These are phyloP conservation scores for Trypethelium eluteriae DNA, from an alignment of 495 filamentous ascomycete species.

Conservation along the genomic window DNA sequence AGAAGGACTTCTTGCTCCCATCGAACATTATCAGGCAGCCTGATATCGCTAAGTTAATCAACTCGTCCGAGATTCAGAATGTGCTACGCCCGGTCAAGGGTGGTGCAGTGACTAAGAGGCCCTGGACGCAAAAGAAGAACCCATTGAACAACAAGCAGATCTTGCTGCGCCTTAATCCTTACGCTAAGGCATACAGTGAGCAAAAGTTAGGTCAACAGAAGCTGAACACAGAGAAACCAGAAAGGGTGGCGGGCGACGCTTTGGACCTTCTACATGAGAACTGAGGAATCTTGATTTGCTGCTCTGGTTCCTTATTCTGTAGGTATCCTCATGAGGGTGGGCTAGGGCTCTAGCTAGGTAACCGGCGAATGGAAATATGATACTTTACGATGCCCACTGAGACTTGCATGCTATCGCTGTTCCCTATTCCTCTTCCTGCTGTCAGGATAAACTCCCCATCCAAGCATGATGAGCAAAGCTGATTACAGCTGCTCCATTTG, in stretches of 20 bases:
- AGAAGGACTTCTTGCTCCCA: constrained; percentile 97
- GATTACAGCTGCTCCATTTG: background rate
- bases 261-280: constrained; percentile 48
- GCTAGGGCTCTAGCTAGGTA: background rate
- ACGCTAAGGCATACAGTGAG: constrained; percentile 79
- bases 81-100: constrained; percentile 85
- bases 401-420: background rate
- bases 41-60: constrained; percentile 93
- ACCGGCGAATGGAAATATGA: background rate
- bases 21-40: constrained; percentile 81
- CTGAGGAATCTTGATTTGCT: constrained; percentile 30
- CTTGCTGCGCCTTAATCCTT: constrained; percentile 92
- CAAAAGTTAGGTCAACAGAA: constrained; percentile 65
- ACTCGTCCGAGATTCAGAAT: constrained; percentile 94
- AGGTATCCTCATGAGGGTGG: background rate
- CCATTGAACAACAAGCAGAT: constrained; percentile 97
- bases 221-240: constrained; percentile 49
- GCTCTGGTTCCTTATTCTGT: background rate
- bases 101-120: constrained; percentile 81
- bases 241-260: constrained; percentile 44
- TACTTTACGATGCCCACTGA: background rate
- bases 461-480: background rate
- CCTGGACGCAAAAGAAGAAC: constrained; percentile 96
- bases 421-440: background rate
- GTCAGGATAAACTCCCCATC: background rate